Base-by-base conservation (phyloP, 1,139 yeast species). In the Suhomyces chickasaworum region DNA sequence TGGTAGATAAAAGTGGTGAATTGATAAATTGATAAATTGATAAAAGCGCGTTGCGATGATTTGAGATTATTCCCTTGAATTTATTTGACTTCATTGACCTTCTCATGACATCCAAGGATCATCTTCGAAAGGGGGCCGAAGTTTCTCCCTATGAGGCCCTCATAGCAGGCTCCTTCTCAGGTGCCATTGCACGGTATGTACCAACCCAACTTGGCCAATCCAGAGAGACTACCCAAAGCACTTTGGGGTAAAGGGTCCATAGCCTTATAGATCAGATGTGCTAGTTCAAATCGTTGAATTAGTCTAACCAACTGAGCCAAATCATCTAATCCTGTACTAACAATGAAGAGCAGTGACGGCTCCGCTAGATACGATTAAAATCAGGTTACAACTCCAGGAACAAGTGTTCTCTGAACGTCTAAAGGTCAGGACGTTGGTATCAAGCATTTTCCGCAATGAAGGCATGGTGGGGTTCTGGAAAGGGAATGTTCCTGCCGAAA, bases 401-500 rank as follows among this genome's bases (percentile, higher is more conserved):
- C 39, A 45, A 7, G 63, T 54, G 18, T 51, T 52, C 39, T 61
- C 59, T 50, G 65, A 70, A 48, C 53, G 58, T 4, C 72, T 75
- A 2, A 57, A 76, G 2, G 33, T 65, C 2, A 52, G 58, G 3
- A 70, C 80, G 0, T 59, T 75, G 25, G 56, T 66, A 17, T 50
- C 46, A 25, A 42, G 51, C 18, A 55, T 73, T 8, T 45, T 71
- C n/a, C 56, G 57, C 30, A 53, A 69, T 40, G 79, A 75, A 53
- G 79, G 79, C 2, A 52, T 71, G 7, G 36, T 54, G 17, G 79
- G 91, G 0, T 72, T 93, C 18, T 93, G 98, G 98, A 91, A 90
- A 64, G 99, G 99, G 0, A 93, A 93, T 62, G 79, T 89, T 0
- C 96, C 99, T 0, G 99, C 98, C 0, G 91, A 89, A 54, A 66